These are phyloP conservation scores for Komagataella pastoris DNA, from an alignment of 805 yeast genomes.

Conservation along the genomic window DNA sequence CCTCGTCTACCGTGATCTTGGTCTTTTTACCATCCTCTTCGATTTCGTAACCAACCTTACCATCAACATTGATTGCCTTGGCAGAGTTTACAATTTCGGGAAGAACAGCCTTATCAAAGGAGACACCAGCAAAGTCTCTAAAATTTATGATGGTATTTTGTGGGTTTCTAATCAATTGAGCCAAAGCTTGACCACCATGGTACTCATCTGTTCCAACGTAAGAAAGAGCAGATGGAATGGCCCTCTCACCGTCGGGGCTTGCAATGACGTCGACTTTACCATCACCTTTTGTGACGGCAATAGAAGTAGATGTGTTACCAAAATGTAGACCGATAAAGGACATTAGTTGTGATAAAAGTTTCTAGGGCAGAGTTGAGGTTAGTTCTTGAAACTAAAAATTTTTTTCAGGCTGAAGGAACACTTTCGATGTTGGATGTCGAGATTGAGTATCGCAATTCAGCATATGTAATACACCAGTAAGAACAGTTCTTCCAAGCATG, in stretches of 20 bases:
- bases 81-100: constrained; percentile 54
- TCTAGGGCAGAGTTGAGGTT: not conserved
- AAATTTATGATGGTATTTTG: constrained; percentile 77
- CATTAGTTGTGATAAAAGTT: constrained; percentile 8
- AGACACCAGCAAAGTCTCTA: constrained; percentile 82
- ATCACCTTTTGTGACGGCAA: constrained; percentile 74
- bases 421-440: not conserved
- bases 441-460: not conserved
- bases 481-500: no score
- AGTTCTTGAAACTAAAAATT: not conserved
- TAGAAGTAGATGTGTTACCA: constrained; percentile 92
- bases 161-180: constrained; percentile 86
- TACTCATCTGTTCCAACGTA: constrained; percentile 92
- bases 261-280: constrained; percentile 96
- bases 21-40: constrained; percentile 28
- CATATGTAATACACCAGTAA: not conserved
- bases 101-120: constrained; percentile 57
- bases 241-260: constrained; percentile 97
- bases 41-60: constrained; percentile 57
- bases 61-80: constrained; percentile 47
- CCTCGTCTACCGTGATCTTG: constrained; percentile 59
- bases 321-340: constrained; percentile 87
- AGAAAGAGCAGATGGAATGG: constrained; percentile 85
- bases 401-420: not conserved
- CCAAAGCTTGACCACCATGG: constrained; percentile 93